These are phyloP conservation scores for Yarrowia bubula DNA, from an alignment of 805 yeast genomes.

Conservation along the genomic window DNA sequence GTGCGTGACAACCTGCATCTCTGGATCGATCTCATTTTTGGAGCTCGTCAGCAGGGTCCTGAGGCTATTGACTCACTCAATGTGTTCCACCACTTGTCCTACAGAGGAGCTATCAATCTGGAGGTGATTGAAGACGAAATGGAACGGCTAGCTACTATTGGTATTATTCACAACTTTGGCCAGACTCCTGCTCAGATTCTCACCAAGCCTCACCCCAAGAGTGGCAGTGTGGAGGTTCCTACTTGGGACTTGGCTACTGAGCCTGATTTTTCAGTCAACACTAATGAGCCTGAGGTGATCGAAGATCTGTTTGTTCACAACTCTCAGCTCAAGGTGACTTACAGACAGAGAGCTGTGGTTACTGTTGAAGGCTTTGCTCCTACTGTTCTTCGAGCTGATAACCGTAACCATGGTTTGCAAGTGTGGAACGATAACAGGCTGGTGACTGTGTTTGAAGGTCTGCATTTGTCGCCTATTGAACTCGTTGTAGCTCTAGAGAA, in stretches of 20 bases:
- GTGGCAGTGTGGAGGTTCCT: slow-evolving; percentile 36
- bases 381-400: not conserved
- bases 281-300: slow-evolving; percentile 11
- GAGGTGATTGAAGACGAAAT: slow-evolving; percentile 70
- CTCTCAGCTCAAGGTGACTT: slow-evolving; percentile 20
- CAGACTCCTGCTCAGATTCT: slow-evolving; percentile 82
- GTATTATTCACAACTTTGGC: slow-evolving; percentile 87
- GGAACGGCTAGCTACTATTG: slow-evolving; percentile 73
- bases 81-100: slow-evolving; percentile 81
- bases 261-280: slow-evolving; percentile 19
- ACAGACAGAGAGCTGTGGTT: slow-evolving; percentile 11
- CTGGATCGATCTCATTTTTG: slow-evolving; percentile 87
- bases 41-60: slow-evolving; percentile 71
- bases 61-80: slow-evolving; percentile 66
- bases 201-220: slow-evolving; percentile 60
- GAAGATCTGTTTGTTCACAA: slow-evolving; percentile 17
- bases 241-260: not conserved
- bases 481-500: slow-evolving; percentile 13
- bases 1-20: slow-evolving; percentile 72
- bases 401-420: slow-evolving; percentile 9
- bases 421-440: slow-evolving; percentile 19
- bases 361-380: slow-evolving; percentile 12
- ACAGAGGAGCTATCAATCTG: slow-evolving; percentile 77
- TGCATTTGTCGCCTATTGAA: slow-evolving; percentile 17
- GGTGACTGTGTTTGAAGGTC: slow-evolving; percentile 16